A percentile compares a stretch with the other conserved stretches of the same genome.
phyloP scores from a whole-genome alignment of 805 yeast species.

The Cyberlindnera mycetangii region DNA sequence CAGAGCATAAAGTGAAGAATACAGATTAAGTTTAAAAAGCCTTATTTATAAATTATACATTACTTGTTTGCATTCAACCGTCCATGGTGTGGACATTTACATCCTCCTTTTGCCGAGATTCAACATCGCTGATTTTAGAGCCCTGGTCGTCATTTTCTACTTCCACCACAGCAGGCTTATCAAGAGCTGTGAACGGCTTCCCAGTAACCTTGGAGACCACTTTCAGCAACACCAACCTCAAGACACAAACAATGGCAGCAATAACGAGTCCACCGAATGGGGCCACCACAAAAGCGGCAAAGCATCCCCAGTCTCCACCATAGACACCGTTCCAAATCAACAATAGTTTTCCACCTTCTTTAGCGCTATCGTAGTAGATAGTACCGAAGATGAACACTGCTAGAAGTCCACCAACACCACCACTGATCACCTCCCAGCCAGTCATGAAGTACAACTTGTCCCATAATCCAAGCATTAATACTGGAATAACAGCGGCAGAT shows the following conservation, averaged over 20 bases:
- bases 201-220: constrained; percentile 21
- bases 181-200: constrained; percentile 34
- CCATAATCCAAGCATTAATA: constrained; percentile 74
- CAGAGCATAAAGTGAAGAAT: too few species aligned
- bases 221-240: constrained; percentile 39
- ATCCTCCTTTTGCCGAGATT: constrained; percentile 5
- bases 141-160: not conserved
- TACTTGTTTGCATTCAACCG: too few species aligned
- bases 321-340: constrained; percentile 81
- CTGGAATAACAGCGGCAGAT: constrained; percentile 83
- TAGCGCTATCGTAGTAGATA: constrained; percentile 68
- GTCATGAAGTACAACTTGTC: constrained; percentile 63
- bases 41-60: too few species aligned
- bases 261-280: constrained; percentile 75
- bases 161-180: constrained; percentile 14
- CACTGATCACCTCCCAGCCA: constrained; percentile 78
- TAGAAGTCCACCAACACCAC: constrained; percentile 80
- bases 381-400: constrained; percentile 83
- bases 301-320: constrained; percentile 84
- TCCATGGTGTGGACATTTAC: not conserved
- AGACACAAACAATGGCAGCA: constrained; percentile 48
- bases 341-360: constrained; percentile 73
- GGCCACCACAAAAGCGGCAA: constrained; percentile 91
- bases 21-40: too few species aligned
- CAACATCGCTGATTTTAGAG: constrained; percentile 6